Base-by-base conservation (phyloP, 2,329 filamentous ascomycete genomes). In the Arthrocladium fulminans region DNA sequence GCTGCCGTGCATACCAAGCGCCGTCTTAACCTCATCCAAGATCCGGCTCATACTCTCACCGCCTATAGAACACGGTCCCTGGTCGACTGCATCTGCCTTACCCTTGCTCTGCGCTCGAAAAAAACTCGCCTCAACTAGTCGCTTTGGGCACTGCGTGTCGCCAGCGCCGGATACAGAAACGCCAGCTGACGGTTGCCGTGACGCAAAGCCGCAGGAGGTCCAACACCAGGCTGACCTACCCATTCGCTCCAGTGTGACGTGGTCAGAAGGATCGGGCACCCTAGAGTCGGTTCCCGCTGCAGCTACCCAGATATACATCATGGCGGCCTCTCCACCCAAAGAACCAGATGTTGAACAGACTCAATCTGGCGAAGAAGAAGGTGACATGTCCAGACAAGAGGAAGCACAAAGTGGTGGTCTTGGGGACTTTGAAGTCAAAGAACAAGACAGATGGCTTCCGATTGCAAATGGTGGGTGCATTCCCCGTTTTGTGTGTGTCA, bases 391-490 rank as follows among this genome's bases (percentile, higher is more conserved):
- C 64, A 74, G 74, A 61, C 69, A 71, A 51, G 66, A 70, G 51
- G 67, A 69, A 74, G 86, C 88, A 69, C 84, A 88, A 74, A 76
- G 77, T 68, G 77, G 77, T 69, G 83, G 79, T 68, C 77, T 84
- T 71, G 81, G 88, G 71, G 90, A 97, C 74, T 95, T 96, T 68
- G 90, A 97, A 73, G 90, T 97, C 71, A 97, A 97, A 78, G 92
- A 98, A 73, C 92, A 98, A 73, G 92, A 98, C 73, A 79, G 92
- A 77, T 98, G 92, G 92, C 80, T 98, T 68, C 92, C 92, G 68
- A 98, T 98, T 80, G 92, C 92, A 74, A 98, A 98, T 88, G 92
- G 92, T 98, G 80, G 80, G 92, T 92, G 17, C 71, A n/a, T 58
- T 54, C 54, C 59, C 67, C 62, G 59, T 64, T 65, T 66, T 66